phyloP scores from a whole-genome alignment of 2,329 filamentous ascomycete genomes.

The Knufia fluminis region DNA sequence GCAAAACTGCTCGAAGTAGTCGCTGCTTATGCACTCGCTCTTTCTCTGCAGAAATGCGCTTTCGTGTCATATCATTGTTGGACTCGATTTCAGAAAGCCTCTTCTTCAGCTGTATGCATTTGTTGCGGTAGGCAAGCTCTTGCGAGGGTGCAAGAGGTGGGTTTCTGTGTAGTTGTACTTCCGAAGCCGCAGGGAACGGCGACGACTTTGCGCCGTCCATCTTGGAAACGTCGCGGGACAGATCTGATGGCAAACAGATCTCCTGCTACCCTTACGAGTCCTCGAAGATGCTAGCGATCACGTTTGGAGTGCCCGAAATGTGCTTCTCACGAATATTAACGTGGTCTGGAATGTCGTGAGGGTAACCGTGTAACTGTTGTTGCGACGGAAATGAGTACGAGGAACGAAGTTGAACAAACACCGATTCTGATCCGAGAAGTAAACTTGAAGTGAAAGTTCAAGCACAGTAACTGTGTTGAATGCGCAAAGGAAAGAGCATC shows the following conservation, averaged over 20 bases:
- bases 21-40: slow-evolving; percentile 86
- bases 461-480: too few relatives aligned
- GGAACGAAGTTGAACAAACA: neutral
- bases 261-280: neutral
- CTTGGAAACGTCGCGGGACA: neutral
- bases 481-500: too few relatives aligned
- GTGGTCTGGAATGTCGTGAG: neutral
- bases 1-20: slow-evolving; percentile 67
- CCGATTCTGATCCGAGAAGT: too few relatives aligned
- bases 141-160: slow-evolving; percentile 68
- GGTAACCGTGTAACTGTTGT: neutral
- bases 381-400: neutral
- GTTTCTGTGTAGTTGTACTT: slow-evolving; percentile 20
- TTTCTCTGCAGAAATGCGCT: slow-evolving; percentile 69
- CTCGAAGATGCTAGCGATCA: neutral
- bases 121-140: slow-evolving; percentile 89
- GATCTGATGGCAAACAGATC: neutral
- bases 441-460: too few relatives aligned
- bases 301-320: neutral
- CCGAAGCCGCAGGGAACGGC: slow-evolving; percentile 19
- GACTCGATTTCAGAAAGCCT: slow-evolving; percentile 87
- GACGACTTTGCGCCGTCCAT: slow-evolving; percentile 21
- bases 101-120: slow-evolving; percentile 90
- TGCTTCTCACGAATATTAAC: neutral
- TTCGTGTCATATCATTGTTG: slow-evolving; percentile 73